These are phyloP conservation scores for Blastobotrys terrestris DNA, from an alignment of 805 yeast species.

Conservation along the genomic window DNA sequence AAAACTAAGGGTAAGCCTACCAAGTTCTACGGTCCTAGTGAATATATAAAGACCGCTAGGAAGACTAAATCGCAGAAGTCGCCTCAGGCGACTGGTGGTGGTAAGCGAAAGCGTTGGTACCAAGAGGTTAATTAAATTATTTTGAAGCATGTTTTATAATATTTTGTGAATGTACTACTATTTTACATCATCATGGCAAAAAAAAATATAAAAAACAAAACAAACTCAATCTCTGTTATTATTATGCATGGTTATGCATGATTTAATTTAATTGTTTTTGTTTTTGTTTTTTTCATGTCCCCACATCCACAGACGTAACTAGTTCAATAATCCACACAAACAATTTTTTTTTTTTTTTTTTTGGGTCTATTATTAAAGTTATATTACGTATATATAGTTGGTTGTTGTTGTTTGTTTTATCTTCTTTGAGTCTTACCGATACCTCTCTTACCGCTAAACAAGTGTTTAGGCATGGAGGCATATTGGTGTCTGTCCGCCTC, in stretches of 20 bases:
- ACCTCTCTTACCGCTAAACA: constrained; percentile 96
- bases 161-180: not conserved
- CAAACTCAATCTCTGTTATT: no score
- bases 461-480: constrained; percentile 84
- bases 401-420: constrained; percentile 32
- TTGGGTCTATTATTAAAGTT: not conserved
- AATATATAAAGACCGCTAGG: not conserved
- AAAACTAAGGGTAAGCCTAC: constrained; percentile 35
- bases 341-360: not conserved
- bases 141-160: not conserved
- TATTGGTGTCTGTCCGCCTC: constrained; percentile 91
- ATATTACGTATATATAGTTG: not conserved
- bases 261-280: no score
- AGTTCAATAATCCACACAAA: no score
- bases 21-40: constrained; percentile 18
- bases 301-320: not conserved
- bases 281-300: no score
- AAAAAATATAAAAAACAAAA: no score
- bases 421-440: constrained; percentile 89
- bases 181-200: not conserved
- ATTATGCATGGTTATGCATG: no score
- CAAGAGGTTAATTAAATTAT: not conserved
- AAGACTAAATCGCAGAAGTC: not conserved
- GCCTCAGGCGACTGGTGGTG: not conserved
- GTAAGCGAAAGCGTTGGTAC: not conserved